Conservation (phyloP, 164 flowering plant genomes). For the Amborella trichopoda region DNA sequence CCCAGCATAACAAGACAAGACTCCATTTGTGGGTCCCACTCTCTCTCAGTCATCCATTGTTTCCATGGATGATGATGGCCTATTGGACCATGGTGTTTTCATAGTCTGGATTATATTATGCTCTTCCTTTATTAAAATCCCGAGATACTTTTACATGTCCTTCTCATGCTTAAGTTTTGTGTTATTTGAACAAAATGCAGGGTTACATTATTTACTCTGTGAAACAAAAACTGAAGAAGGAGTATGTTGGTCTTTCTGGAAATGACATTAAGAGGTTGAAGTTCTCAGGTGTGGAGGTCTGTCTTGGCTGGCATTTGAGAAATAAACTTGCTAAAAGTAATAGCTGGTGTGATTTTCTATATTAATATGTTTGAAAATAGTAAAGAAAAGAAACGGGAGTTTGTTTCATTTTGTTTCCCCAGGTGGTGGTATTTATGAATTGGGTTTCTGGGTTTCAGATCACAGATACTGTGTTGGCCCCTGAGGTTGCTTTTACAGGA, state of each 20-base stretch:
- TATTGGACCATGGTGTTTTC: too few relatives aligned
- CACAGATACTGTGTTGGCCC: conserved; percentile 49
- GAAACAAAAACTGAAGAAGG: conserved; percentile 69
- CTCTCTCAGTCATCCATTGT: too few relatives aligned
- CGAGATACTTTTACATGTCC: not conserved
- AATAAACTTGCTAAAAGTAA: not conserved
- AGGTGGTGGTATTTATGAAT: not conserved
- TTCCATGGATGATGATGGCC: too few relatives aligned
- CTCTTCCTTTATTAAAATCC: not conserved
- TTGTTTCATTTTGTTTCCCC: not conserved
- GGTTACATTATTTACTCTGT: conserved; percentile 73
- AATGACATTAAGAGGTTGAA: conserved; percentile 62
- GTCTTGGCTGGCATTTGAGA: conserved; percentile 9
- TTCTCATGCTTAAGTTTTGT: not conserved
- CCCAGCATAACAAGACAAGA: too few relatives aligned
- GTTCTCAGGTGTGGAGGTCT: conserved; percentile 85
- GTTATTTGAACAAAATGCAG: conserved; percentile 22
- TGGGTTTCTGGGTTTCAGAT: conserved; percentile 33
- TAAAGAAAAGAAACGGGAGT: too few relatives aligned
- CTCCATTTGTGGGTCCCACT: too few relatives aligned
- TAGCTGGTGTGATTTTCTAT: too few relatives aligned
- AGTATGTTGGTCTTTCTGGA: conserved; percentile 68
- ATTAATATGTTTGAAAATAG: too few relatives aligned
- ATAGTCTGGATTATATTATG: not conserved
- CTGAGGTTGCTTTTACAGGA: conserved; percentile 96